Evolutionary conservation across 2,329 filamentous ascomycete species (phyloP), one percentile per base, ranked within the genome.

Genomic region (Myriangium duriaei): DNA sequence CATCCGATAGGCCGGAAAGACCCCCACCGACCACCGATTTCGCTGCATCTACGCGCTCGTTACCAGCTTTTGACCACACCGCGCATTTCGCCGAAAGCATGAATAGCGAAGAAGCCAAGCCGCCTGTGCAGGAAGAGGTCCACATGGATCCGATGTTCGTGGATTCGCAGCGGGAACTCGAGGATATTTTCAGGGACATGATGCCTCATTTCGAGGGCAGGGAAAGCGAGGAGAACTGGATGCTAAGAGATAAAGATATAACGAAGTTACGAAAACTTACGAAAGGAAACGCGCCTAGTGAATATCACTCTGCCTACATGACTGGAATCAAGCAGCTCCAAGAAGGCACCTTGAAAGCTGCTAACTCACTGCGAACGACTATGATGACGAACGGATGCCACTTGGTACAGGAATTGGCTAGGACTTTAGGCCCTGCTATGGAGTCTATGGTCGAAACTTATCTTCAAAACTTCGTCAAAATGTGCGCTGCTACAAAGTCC

Each of bases 171-270:
- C 73, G 84, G 49, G 86, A 95, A 54, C 65, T 96, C n/a, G 87
- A 95, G 43, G 86, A 93, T 16, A 76, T 81, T 1, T 77, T 94
- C 55, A 76, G 74, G 47, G 79, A 82, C 19, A 94, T 96, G 83
- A 67, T 78, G 19, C 69, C 69, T 37, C 71, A 72, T 55, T 95
- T 95, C 45, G 86, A 95, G 48, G 87, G 87, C 37, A 84, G 71
- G 54, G 88, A 96, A 62, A 76, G 81, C 1, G 88, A 96, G 54
- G 76, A 82, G 42, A 96, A 96, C 53, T 96, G 88, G 88, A 57
- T 83, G 50, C 78, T 80, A 48, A 73, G 88, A 56, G 88, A 96
- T 57, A 81, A 88, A 62, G 79, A 74, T 52, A 71, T 86, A 26
- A 71, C 71, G 5, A 87, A 81, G 47, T 61, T 96, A 34, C 76